Evolutionary conservation across 345 rosid genomes (phyloP), one percentile per base, ranked within the genome.

Genomic region (Citrus unshiu): DNA sequence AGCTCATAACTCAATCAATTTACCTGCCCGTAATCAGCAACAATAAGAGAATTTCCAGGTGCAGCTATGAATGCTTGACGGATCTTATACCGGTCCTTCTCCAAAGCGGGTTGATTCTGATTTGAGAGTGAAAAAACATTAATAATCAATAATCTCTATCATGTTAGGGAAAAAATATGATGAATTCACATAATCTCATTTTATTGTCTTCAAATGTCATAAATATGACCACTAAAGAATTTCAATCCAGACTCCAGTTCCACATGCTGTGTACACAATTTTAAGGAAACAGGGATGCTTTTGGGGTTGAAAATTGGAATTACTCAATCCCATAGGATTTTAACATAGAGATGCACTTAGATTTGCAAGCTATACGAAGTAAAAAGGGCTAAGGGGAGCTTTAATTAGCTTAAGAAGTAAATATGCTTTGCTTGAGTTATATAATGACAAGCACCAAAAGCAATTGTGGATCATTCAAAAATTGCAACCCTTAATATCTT

Each of bases 11-110:
- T 56, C 43, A 81, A 71, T 73, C 65, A 37, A 78, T 87, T 77
- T 80, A 96, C 99, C 94, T 96, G 99, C 58, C 98, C 98, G 82
- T 96, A 96, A 85, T 96, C 99, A 63, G 99, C 98, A 73, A 96
- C 99, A 37, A 96, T 88, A 58, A 96, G 98, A 60, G 98, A 93
- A 83, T 91, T 94, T 86, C 95, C 98, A 14, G 97, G 98, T 74
- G 91, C 87, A 76, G 99, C 97, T 77, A 94, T 78, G 82, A 96
- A 96, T 81, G 99, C 97, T 83, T 93, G 93, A 70, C 98, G 97
- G 75, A 96, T 96, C 89, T 96, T 96, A 83, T 96, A 96, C 67
- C 99, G 89, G 78, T 96, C 99, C 87, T 96, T 96, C 90, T 96
- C 99, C 88, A 94, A 83, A 56, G 99, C 98, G 80, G 99, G 99